phyloP scores from a whole-genome alignment of 192 early-diverging fungal species.

The Diversispora eburnea region DNA sequence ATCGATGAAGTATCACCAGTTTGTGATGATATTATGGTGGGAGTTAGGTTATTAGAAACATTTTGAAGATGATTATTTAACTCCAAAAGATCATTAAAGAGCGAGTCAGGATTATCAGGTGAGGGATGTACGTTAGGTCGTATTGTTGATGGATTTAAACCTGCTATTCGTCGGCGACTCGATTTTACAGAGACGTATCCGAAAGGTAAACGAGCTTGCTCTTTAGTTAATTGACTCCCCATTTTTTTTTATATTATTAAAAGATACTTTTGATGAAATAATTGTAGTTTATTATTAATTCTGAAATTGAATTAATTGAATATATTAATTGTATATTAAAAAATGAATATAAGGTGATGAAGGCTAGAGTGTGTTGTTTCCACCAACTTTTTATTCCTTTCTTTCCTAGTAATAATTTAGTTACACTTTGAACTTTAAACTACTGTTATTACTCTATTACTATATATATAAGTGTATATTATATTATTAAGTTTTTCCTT shows the following conservation, averaged over 20 bases:
- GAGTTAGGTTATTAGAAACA: background rate
- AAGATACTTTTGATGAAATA: background rate
- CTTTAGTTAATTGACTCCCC: conserved; percentile 28
- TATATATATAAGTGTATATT: too few species aligned
- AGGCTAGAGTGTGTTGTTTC: too few species aligned
- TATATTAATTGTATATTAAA: too few species aligned
- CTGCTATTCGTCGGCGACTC: background rate
- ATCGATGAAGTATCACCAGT: conserved; percentile 19
- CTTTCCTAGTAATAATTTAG: too few species aligned
- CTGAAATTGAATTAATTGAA: too few species aligned
- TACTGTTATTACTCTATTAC: too few species aligned
- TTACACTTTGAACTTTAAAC: too few species aligned
- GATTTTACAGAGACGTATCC: conserved; percentile 5
- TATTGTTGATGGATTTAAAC: conserved; percentile 13
- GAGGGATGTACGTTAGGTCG: conserved; percentile 11
- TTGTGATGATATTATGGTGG: background rate
- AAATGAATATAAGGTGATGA: too few species aligned
- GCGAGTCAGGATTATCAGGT: background rate
- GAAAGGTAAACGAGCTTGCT: conserved; percentile 23
- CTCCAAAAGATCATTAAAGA: conserved; percentile 6
- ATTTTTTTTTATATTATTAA: background rate
- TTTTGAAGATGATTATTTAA: conserved; percentile 7
- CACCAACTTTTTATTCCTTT: too few species aligned
- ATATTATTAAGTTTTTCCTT: too few species aligned
- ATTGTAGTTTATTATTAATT: background rate